These are phyloP conservation scores for Auriscalpium microsporum DNA, from an alignment of 768 basidiomycete genomes.

Conservation along the genomic window DNA sequence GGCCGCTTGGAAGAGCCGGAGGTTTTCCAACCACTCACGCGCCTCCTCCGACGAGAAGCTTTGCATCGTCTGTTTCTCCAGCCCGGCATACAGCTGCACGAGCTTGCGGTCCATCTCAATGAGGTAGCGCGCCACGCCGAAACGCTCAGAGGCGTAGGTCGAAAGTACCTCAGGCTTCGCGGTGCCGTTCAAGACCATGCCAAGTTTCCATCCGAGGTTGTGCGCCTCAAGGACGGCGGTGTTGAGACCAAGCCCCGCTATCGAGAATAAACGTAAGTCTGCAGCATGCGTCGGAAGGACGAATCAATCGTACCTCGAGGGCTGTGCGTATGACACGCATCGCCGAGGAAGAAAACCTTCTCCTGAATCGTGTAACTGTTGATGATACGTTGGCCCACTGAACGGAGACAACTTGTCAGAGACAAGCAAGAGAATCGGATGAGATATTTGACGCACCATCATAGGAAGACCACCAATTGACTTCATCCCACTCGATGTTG, in stretches of 20 bases:
- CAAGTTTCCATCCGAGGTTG: constrained; percentile 6
- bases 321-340: constrained; percentile 5
- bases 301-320: not conserved
- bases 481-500: constrained; percentile 6
- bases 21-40: not conserved
- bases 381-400: constrained; percentile 4
- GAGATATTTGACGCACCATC: not conserved
- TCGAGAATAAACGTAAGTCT: not conserved
- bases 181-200: not conserved
- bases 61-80: constrained; percentile 5
- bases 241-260: constrained; percentile 5
- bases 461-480: constrained; percentile 9
- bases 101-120: constrained; percentile 6
- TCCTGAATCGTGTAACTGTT: constrained; percentile 1
- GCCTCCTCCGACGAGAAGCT: constrained; percentile 3
- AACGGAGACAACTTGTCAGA: no score
- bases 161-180: constrained; percentile 1
- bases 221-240: constrained; percentile 6
- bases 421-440: not conserved
- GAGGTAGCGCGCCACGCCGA: constrained; percentile 1
- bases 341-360: constrained; percentile 6
- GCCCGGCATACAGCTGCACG: constrained; percentile 5
- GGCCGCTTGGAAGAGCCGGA: constrained; percentile 2
- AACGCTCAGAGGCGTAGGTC: constrained; percentile 4
- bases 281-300: not conserved